These are phyloP conservation scores for Moesziomyces parantarcticus DNA, from an alignment of 1,284 basidiomycete species.

Conservation along the genomic window DNA sequence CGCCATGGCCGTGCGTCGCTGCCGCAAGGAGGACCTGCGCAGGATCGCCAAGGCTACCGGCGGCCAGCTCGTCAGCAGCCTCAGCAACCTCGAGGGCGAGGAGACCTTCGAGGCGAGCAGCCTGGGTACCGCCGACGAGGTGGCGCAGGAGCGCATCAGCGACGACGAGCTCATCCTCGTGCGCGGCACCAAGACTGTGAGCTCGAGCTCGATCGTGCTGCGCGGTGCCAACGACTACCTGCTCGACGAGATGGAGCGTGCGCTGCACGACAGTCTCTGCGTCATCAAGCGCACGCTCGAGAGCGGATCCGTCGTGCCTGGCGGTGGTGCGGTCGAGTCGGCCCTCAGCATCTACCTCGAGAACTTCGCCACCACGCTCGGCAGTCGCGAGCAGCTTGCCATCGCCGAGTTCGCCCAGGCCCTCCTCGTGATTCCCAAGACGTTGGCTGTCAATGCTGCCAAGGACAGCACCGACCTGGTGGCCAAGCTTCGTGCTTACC, in stretches of 20 bases:
- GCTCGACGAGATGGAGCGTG: constrained; percentile 99
- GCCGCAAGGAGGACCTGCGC: constrained; percentile 95
- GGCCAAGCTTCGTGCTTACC: constrained; percentile 92
- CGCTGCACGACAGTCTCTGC: constrained; percentile 92
- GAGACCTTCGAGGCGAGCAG: constrained; percentile 94
- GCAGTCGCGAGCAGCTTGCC: constrained; percentile 96
- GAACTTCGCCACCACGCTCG: constrained; percentile 95
- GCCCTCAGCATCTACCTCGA: constrained; percentile 97
- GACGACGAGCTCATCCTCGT: constrained; percentile 98
- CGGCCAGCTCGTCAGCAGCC: constrained; percentile 88
- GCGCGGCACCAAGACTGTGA: constrained; percentile 97
- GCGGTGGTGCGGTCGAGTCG: constrained; percentile 96
- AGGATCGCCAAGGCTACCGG: constrained; percentile 98
- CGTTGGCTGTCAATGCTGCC: constrained; percentile 95
- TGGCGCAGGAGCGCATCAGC: constrained; percentile 95
- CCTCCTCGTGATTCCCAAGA: constrained; percentile 91
- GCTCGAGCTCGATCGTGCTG: constrained; percentile 89
- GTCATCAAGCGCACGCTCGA: constrained; percentile 98
- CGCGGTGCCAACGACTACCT: constrained; percentile 99
- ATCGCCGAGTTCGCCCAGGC: constrained; percentile 98
- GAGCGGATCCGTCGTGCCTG: constrained; percentile 93
- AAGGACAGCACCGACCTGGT: constrained; percentile 98
- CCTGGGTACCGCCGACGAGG: constrained; percentile 92
- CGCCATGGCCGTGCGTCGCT: constrained; percentile 97
- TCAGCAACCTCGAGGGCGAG: constrained; percentile 97